These are phyloP conservation scores for Paramecium sonneborni DNA, from an alignment of 73 alveolate genomes.

Conservation along the genomic window DNA sequence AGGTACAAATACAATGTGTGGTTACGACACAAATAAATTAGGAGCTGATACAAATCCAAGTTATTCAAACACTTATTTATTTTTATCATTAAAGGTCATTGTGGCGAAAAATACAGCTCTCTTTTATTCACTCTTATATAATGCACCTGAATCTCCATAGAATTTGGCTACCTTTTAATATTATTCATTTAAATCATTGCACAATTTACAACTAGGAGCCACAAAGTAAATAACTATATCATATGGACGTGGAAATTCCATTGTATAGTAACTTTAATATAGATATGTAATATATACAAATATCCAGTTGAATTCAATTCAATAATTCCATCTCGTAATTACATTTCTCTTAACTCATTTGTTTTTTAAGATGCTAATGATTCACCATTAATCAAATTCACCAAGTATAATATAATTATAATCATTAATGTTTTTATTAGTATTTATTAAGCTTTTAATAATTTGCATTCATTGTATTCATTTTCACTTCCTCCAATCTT, in stretches of 20 bases:
- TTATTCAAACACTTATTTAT: slow-evolving; percentile 2
- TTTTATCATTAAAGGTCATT: slow-evolving; percentile 44
- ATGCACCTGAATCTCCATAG: slow-evolving; percentile 48
- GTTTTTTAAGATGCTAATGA: background rate
- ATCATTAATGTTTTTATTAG: background rate
- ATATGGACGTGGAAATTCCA: slow-evolving; percentile 67
- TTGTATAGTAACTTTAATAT: slow-evolving; percentile 38
- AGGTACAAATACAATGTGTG: slow-evolving; percentile 55
- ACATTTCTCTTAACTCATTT: slow-evolving; percentile 37
- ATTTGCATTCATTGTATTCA: background rate
- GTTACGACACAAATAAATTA: slow-evolving; percentile 58
- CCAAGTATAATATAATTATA: background rate
- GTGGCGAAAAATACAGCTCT: slow-evolving; percentile 67
- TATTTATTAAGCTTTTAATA: background rate
- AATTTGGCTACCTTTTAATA: slow-evolving; percentile 26
- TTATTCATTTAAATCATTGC: background rate
- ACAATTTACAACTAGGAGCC: slow-evolving; percentile 61
- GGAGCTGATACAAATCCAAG: slow-evolving; percentile 63
- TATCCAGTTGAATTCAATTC: slow-evolving; percentile 63
- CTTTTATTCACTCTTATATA: slow-evolving; percentile 22
- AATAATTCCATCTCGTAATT: slow-evolving; percentile 55
- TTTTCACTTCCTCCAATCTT: background rate
- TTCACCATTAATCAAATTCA: background rate
- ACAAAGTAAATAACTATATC: slow-evolving; percentile 62
- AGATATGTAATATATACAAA: background rate